Percentiles rank a stretch among this genome's conserved stretches.
phyloP scores from a whole-genome alignment of 345 rosid species.

The Lenwebbia sp. region DNA sequence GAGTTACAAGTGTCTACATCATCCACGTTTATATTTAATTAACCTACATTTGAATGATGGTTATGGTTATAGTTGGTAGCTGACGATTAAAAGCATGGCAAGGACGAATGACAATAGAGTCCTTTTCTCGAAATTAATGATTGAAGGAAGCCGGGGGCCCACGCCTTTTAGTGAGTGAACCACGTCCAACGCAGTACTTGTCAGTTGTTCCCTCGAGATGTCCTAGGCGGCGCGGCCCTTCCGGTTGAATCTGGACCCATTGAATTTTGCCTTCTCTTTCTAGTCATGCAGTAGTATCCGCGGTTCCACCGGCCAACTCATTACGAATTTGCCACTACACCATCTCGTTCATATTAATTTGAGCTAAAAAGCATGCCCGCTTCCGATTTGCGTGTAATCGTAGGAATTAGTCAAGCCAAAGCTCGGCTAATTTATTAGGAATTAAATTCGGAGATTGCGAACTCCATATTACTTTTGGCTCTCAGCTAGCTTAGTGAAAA shows the following conservation, averaged over 20 bases:
- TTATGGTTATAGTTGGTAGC: not conserved
- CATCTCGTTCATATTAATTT: not conserved
- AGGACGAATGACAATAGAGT: not conserved
- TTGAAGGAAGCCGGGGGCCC: not conserved
- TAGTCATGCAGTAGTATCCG: not conserved
- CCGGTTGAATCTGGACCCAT: not conserved
- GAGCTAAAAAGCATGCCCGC: not conserved
- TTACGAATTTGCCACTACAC: not conserved
- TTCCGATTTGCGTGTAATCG: not conserved
- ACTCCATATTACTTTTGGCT: not conserved
- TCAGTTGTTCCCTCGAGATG: not conserved
- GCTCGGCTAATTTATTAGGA: rapidly evolving
- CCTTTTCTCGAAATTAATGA: not conserved
- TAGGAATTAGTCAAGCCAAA: not conserved
- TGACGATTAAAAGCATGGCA: not conserved
- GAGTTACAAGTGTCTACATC: not conserved
- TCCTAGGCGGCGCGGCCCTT: not conserved
- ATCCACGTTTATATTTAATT: not conserved
- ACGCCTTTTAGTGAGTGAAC: not conserved
- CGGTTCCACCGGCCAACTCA: slow-evolving; percentile 2
- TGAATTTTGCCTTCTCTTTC: not conserved
- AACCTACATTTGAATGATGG: too few relatives aligned
- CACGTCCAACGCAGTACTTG: not conserved
- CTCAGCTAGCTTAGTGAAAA: not conserved
- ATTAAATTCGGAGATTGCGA: not conserved